Base-by-base conservation (phyloP, 2,329 filamentous ascomycete species). In the Colletotrichum nymphaeae region DNA sequence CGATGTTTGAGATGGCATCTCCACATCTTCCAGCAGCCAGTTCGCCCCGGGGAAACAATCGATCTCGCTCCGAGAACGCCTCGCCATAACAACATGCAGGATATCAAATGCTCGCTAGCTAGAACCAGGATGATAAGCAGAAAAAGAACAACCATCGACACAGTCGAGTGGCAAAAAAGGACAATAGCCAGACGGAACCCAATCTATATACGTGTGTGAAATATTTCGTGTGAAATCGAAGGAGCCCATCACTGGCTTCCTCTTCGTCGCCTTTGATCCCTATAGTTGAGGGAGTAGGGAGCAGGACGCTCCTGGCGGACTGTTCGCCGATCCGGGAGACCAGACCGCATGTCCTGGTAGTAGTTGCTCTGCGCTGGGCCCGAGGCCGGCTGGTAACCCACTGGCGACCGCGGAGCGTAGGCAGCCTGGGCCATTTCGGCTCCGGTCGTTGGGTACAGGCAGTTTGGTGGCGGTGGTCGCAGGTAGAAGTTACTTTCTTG, bases 201-300 rank as follows among this genome's bases (percentile, higher is more conserved):
- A 14, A 56, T 49, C 42, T 49, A 49, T 49, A 19, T 49, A 63
- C 24, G 42, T 52, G 42, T 35, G n/a, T 30, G 12, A 3, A 19
- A 32, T 2, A 22, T 60, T 14, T 49, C 4, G 16, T 32, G 4
- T 11, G 35, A 14, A 26, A 28, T n/a, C 22, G 5, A 16, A 14
- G n/a, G 5, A 1, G 2, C 24, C 14, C 32, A 57, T 63, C 37
- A 73, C 49, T 73, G 70, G 56, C 70, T 73, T 35, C 70, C 70
- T 6, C 70, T 60, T 14, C 70, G 70, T 35, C 70, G 67, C 35
- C 67, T 60, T 9, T 70, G 67, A 46, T 73, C 70, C 46, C 67
- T 70, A 55, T 73, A 73, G 60, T 62, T 73, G 16, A 73, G 49
- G 19, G 67, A 57, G 49, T 73, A 73, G 8, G 70, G 70, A 26